Evolutionary conservation across 176 grass and related monocot genomes (phyloP).

Genomic region (Neostapfia colusana): DNA sequence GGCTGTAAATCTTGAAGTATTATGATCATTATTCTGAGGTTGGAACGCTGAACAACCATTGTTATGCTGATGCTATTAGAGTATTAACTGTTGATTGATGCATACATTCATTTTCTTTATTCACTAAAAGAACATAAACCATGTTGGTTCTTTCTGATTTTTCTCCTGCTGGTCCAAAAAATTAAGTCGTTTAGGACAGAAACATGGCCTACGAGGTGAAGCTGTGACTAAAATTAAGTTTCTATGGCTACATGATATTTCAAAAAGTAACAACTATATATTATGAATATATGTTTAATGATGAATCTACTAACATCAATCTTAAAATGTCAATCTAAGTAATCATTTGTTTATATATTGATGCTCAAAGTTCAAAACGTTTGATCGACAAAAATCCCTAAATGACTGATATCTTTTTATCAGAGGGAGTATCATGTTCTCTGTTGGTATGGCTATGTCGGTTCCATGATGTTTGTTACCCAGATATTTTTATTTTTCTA

Average conservation of each 20-base stretch:
- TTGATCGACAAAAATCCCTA: background rate
- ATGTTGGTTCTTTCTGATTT: background rate
- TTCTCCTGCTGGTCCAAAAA: background rate
- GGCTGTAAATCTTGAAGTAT: background rate
- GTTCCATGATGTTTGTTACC: slow-evolving; percentile 15
- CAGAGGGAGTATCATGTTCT: background rate
- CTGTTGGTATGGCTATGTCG: background rate
- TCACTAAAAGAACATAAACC: background rate
- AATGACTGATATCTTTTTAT: background rate
- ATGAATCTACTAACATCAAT: background rate
- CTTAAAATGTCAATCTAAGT: background rate
- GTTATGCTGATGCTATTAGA: background rate
- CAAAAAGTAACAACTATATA: background rate
- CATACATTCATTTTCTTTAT: background rate
- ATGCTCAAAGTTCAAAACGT: background rate
- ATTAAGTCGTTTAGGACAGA: background rate
- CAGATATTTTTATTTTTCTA: slow-evolving; percentile 7
- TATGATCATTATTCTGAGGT: background rate
- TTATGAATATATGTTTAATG: too few relatives aligned
- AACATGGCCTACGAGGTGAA: background rate
- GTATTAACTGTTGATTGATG: background rate
- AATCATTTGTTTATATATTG: background rate
- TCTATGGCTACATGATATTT: too few relatives aligned
- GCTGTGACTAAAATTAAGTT: background rate
- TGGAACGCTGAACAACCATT: background rate